Evolutionary conservation across 2,329 filamentous ascomycete species (phyloP).

Genomic region (Catunica adiposa): DNA sequence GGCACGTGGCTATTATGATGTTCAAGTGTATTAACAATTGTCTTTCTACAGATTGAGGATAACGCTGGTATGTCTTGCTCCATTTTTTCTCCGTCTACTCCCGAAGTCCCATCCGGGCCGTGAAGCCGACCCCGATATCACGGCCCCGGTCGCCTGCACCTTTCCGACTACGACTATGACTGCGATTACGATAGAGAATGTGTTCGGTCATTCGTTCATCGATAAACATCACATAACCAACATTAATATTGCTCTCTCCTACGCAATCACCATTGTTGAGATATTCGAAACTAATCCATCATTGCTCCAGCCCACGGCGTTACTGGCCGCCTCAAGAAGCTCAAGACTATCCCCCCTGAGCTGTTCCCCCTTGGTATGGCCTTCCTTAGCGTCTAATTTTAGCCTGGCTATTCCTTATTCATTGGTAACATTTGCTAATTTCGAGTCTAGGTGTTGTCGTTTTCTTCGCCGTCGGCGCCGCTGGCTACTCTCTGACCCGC

Average conservation of each 20-base stretch:
- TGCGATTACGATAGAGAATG: too few species aligned
- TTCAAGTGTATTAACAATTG: not conserved
- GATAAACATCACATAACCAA: too few species aligned
- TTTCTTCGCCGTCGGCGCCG: conserved; percentile 65
- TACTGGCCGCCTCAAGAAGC: conserved; percentile 79
- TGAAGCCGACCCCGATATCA: not conserved
- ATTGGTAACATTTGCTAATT: not conserved
- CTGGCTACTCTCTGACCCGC: conserved; percentile 61
- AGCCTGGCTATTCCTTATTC: not conserved
- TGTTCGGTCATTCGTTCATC: too few species aligned
- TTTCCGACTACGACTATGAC: too few species aligned
- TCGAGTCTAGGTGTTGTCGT: conserved; percentile 60
- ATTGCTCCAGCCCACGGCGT: conserved; percentile 65
- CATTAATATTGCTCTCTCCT: too few species aligned
- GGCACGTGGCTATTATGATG: not conserved
- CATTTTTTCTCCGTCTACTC: not conserved
- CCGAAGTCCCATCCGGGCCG: not conserved
- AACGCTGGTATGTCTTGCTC: conserved; percentile 41
- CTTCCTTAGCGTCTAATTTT: too few species aligned
- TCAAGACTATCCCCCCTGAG: conserved; percentile 84
- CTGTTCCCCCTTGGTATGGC: conserved; percentile 83
- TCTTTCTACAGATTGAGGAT: conserved; percentile 40
- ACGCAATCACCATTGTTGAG: not conserved
- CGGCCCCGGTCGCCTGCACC: not conserved
- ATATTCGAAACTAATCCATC: not conserved